These are phyloP conservation scores for Arachnopeziza araneosa DNA, from an alignment of 2,329 filamentous ascomycete genomes.

Conservation along the genomic window DNA sequence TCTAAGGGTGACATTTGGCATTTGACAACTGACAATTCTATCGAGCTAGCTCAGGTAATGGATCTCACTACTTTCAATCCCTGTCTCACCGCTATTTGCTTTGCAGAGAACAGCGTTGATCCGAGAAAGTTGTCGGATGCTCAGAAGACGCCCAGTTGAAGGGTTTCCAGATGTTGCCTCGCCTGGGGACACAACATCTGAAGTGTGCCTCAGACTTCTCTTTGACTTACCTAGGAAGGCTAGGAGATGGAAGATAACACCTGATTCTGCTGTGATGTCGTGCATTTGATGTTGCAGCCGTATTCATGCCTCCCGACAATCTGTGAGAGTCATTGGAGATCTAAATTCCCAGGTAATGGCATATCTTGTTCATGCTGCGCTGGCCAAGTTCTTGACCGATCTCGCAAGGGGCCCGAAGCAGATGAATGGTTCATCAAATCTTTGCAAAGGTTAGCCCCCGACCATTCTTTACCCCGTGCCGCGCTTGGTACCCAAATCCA, in stretches of 20 bases:
- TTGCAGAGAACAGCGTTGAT: neutral
- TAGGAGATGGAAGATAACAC: neutral
- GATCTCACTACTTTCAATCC: neutral
- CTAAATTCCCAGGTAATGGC: neutral
- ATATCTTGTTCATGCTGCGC: neutral
- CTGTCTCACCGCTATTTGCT: conserved; percentile 2
- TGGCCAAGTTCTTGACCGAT: neutral
- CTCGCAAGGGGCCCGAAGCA: neutral
- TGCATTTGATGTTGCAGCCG: neutral
- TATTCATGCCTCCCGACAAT: neutral
- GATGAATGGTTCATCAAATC: neutral
- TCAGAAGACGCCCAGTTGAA: neutral
- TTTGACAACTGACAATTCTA: neutral
- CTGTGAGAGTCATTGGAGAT: neutral
- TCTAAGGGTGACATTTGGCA: neutral
- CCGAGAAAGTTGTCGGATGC: neutral
- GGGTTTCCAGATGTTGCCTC: neutral
- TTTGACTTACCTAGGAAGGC: neutral
- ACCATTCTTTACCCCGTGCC: neutral
- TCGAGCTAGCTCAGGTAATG: conserved; percentile 1
- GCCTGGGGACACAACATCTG: neutral
- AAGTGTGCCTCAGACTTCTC: neutral
- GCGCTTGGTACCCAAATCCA: neutral
- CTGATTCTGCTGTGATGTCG: neutral
- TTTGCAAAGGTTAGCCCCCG: neutral